These are phyloP conservation scores for Leccinum olivaceopallidum DNA, from an alignment of 768 basidiomycete species.

Conservation along the genomic window DNA sequence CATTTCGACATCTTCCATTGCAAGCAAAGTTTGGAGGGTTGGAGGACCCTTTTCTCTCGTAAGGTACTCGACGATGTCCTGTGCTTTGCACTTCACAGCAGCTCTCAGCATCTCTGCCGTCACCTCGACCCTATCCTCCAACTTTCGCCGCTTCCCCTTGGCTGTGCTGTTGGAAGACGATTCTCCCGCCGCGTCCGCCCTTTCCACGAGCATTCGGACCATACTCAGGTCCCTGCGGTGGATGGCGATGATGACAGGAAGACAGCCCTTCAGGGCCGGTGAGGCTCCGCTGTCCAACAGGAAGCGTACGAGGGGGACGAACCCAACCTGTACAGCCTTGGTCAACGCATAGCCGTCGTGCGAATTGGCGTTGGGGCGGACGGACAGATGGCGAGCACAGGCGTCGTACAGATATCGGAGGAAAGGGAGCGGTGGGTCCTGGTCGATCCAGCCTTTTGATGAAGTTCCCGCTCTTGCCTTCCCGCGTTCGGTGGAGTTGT, in stretches of 20 bases:
- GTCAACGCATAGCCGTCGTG: slow-evolving; percentile 82
- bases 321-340: slow-evolving; percentile 69
- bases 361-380: slow-evolving; percentile 56
- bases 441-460: slow-evolving; percentile 40
- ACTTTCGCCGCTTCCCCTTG: slow-evolving; percentile 47
- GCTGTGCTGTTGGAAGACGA: slow-evolving; percentile 24
- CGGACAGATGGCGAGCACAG: slow-evolving; percentile 37
- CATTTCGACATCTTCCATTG: too few species aligned
- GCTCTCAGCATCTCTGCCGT: slow-evolving; percentile 59
- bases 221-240: slow-evolving; percentile 63
- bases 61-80: slow-evolving; percentile 72
- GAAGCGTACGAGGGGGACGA: slow-evolving; percentile 64
- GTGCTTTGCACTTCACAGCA: slow-evolving; percentile 65
- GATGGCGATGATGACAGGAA: slow-evolving; percentile 80
- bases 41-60: slow-evolving; percentile 50
- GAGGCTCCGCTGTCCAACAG: slow-evolving; percentile 74
- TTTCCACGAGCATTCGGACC: slow-evolving; percentile 77
- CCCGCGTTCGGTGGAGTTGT: too few species aligned
- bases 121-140: slow-evolving; percentile 60
- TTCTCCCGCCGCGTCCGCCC: slow-evolving; percentile 28
- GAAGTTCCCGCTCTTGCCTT: too few species aligned
- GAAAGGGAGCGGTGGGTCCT: slow-evolving; percentile 62
- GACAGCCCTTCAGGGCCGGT: slow-evolving; percentile 55
- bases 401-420: slow-evolving; percentile 53
- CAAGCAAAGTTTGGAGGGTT: too few species aligned